Evolutionary conservation across 2,329 filamentous ascomycete species (phyloP).

Genomic region (Colletotrichum gloeosporioides): DNA sequence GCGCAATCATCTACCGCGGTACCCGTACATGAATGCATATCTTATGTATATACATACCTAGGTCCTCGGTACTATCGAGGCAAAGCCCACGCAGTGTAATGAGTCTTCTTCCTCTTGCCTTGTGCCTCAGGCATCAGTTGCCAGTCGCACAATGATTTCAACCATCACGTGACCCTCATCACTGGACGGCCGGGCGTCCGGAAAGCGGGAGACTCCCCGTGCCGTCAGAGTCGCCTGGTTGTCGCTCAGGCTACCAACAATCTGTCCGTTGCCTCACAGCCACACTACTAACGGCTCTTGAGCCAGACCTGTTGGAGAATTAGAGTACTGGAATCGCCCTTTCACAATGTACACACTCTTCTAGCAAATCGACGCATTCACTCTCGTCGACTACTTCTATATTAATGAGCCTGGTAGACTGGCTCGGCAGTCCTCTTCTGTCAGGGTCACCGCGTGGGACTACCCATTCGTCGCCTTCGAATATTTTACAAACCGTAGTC

Average conservation of each 20-base stretch:
- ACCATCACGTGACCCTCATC: background rate
- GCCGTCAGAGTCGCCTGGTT: background rate
- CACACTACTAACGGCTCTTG: background rate
- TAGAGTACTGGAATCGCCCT: background rate
- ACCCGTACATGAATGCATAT: background rate
- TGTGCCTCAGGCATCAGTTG: background rate
- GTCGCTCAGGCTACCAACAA: background rate
- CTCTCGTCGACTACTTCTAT: background rate
- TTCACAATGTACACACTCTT: background rate
- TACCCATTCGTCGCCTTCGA: background rate
- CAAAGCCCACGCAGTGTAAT: no score
- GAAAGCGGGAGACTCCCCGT: background rate
- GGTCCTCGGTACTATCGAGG: no score
- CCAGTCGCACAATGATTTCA: background rate
- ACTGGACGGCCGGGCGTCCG: background rate
- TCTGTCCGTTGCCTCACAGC: background rate
- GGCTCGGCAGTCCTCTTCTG: background rate
- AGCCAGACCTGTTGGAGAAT: background rate
- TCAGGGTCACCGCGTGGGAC: background rate
- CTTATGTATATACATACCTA: background rate
- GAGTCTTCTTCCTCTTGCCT: background rate
- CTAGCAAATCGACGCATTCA: background rate
- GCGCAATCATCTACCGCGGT: background rate
- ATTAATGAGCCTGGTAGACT: background rate
- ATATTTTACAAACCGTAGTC: background rate